These are phyloP conservation scores for Paramecium pentaurelia DNA, from an alignment of 73 alveolate species.

Conservation along the genomic window DNA sequence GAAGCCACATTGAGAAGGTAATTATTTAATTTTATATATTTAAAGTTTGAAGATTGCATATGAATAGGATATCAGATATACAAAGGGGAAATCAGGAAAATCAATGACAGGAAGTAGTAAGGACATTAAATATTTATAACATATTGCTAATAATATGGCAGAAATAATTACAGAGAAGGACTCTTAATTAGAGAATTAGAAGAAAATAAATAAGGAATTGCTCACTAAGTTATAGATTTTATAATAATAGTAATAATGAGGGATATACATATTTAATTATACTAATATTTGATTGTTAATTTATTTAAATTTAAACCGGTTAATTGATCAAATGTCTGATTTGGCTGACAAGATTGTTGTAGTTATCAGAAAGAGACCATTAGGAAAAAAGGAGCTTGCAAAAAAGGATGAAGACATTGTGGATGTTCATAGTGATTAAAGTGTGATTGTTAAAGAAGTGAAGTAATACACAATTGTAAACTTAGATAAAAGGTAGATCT, in stretches of 20 bases:
- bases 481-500: constrained; percentile 43
- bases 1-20: constrained; percentile 34
- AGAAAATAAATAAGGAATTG: not conserved
- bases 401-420: constrained; percentile 90
- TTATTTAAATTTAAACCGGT: constrained; percentile 28
- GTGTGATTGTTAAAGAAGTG: constrained; percentile 94
- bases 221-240: constrained; percentile 14
- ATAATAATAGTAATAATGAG: not conserved
- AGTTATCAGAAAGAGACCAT: constrained; percentile 99
- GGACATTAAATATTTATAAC: not conserved
- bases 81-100: not conserved
- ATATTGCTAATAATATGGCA: not conserved
- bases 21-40: too few species aligned
- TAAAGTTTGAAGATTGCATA: not conserved
- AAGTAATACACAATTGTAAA: constrained; percentile 64
- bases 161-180: constrained; percentile 28
- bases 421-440: constrained; percentile 73
- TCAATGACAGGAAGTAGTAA: not conserved
- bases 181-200: not conserved
- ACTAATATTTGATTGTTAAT: constrained; percentile 11
- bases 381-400: constrained; percentile 91
- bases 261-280: not conserved
- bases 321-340: not conserved
- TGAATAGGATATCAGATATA: constrained; percentile 19
- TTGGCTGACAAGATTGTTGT: constrained; percentile 86